Conservation (phyloP, 2,329 filamentous ascomycete species). For the Fusarium acutatum region DNA sequence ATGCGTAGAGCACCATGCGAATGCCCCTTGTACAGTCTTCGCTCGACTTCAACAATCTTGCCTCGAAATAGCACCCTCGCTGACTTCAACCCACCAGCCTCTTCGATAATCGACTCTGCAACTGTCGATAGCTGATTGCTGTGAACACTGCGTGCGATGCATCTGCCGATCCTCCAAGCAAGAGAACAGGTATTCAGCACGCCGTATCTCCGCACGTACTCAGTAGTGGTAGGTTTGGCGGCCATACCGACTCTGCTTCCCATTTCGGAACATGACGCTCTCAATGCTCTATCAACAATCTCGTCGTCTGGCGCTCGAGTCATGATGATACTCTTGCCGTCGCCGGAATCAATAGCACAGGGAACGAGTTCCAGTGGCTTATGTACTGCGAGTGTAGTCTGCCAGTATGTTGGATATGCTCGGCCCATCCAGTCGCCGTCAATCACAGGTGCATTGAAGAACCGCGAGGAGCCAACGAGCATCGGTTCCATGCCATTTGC, state of each 20-base stretch:
- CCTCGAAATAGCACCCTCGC: background rate
- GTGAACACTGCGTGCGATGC: background rate
- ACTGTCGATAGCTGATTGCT: background rate
- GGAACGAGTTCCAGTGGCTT: background rate
- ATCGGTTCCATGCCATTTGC: slow-evolving; percentile 17
- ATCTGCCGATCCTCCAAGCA: background rate
- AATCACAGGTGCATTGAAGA: background rate
- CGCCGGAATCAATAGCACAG: background rate
- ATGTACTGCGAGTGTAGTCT: slow-evolving; percentile 7
- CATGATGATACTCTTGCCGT: slow-evolving; percentile 5
- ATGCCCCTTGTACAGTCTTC: background rate
- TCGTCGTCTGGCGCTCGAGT: background rate
- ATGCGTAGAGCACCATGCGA: background rate
- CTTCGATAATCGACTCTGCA: background rate
- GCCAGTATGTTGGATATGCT: slow-evolving; percentile 23
- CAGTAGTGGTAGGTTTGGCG: background rate
- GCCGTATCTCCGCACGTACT: background rate
- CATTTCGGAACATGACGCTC: background rate
- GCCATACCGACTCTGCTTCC: background rate
- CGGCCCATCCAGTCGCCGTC: slow-evolving; percentile 30
- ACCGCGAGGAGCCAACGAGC: background rate
- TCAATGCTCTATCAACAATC: background rate
- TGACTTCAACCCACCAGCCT: background rate
- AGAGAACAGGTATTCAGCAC: background rate
- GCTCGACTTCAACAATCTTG: background rate